phyloP scores from a whole-genome alignment of 176 grass and related monocot species.

The Pontederia crassipes region DNA sequence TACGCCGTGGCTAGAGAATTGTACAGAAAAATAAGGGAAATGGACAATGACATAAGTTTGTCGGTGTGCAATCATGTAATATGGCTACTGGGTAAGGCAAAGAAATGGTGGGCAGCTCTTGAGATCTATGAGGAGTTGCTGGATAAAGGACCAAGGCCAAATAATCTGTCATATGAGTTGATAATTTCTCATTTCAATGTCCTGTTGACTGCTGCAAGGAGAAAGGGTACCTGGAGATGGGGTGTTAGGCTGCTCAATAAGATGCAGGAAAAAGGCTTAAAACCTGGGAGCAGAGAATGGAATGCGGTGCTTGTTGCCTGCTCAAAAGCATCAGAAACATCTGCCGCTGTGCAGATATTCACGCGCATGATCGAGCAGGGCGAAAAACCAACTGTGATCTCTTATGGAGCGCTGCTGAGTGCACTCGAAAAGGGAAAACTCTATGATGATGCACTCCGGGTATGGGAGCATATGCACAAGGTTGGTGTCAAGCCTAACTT shows the following conservation, averaged over 20 bases:
- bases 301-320: constrained; percentile 74
- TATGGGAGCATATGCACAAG: constrained; percentile 82
- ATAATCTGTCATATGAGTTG: constrained; percentile 68
- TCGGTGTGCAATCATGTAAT: constrained; percentile 83
- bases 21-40: constrained; percentile 56
- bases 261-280: constrained; percentile 81
- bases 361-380: constrained; percentile 62
- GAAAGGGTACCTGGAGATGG: constrained; percentile 67
- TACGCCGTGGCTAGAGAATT: constrained; percentile 68
- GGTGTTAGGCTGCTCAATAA: constrained; percentile 59
- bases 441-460: constrained; percentile 56
- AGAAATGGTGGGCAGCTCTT: constrained; percentile 93
- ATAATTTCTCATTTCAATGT: constrained; percentile 68
- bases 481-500: constrained; percentile 64
- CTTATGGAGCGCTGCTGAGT: constrained; percentile 67
- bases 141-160: constrained; percentile 63
- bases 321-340: constrained; percentile 67
- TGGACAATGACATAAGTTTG: constrained; percentile 39
- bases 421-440: constrained; percentile 66
- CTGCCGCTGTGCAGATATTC: constrained; percentile 58
- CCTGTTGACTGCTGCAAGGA: constrained; percentile 57
- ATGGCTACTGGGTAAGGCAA: constrained; percentile 77
- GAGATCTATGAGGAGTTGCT: constrained; percentile 82
- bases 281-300: constrained; percentile 64
- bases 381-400: constrained; percentile 48